A percentile compares a stretch with the other conserved stretches of the same genome.
Evolutionary conservation across 345 rosid genomes (phyloP).

Genomic region (Melaleuca quinquenervia): DNA sequence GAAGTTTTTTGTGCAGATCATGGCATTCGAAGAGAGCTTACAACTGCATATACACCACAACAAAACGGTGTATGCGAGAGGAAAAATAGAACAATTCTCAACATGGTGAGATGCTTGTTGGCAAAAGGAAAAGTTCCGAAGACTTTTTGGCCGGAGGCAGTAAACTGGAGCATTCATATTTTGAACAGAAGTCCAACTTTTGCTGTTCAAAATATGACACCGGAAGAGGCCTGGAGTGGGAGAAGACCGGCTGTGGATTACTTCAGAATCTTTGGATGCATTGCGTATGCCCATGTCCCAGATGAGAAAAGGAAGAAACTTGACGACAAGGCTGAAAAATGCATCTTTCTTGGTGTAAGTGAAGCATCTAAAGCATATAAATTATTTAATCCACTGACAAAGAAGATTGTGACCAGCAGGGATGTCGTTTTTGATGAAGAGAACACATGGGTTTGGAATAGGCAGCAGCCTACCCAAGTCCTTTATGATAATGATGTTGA

Average conservation of each 20-base stretch:
- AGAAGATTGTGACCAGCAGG: neutral
- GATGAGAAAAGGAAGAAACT: neutral
- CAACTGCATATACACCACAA: neutral
- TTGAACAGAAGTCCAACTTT: neutral
- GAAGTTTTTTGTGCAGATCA: no score
- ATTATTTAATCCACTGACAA: neutral
- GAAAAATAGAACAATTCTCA: no score
- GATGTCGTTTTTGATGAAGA: conserved; percentile 1
- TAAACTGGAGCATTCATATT: neutral
- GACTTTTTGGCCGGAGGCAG: neutral
- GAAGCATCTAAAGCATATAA: neutral
- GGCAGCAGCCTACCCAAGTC: neutral
- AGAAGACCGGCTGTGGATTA: neutral
- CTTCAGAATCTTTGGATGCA: neutral
- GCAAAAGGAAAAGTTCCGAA: neutral
- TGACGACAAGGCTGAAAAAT: neutral
- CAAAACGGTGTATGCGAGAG: no score
- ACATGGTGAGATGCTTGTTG: neutral
- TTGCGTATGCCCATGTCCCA: neutral
- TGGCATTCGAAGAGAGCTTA: no score
- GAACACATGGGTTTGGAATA: neutral
- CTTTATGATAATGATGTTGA: no score
- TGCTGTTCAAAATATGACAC: neutral
- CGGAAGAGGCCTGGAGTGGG: neutral
- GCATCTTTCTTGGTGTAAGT: neutral